These are phyloP conservation scores for Colletotrichum australisinense DNA, from an alignment of 2,329 filamentous ascomycete genomes.

Conservation along the genomic window DNA sequence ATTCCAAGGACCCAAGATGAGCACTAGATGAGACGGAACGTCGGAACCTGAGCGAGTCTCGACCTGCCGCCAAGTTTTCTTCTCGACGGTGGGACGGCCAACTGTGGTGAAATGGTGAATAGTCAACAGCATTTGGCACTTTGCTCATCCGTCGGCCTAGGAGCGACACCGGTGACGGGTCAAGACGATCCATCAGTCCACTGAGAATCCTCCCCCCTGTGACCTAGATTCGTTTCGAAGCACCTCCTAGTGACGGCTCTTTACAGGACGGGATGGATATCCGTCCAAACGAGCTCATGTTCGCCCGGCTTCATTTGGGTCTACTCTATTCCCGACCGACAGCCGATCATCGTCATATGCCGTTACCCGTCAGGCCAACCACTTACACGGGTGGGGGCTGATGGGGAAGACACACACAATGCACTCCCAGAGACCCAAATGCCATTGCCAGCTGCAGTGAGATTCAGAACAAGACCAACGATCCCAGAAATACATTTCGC, in stretches of 20 bases:
- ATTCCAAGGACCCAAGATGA: conserved; percentile 5
- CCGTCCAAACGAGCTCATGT: neutral
- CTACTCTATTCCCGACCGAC: conserved; percentile 15
- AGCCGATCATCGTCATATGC: conserved; percentile 11
- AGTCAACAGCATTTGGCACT: neutral
- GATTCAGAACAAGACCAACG: neutral
- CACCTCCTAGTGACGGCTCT: conserved; percentile 7
- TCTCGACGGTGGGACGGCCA: neutral
- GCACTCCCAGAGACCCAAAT: neutral
- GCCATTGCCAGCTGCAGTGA: conserved; percentile 2
- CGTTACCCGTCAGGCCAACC: conserved; percentile 5
- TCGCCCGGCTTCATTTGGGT: neutral
- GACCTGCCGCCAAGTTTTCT: neutral
- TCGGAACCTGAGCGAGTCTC: neutral
- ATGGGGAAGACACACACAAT: neutral
- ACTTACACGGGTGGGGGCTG: conserved; percentile 8
- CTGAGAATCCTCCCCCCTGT: conserved; percentile 10
- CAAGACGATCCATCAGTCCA: neutral
- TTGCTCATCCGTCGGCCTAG: neutral
- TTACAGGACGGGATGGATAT: conserved; percentile 16
- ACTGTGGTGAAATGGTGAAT: neutral
- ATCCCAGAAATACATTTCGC: conserved; percentile 13
- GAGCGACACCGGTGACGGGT: neutral
- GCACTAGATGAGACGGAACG: conserved; percentile 1
- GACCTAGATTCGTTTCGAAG: conserved; percentile 17